phyloP scores from a whole-genome alignment of 1,284 basidiomycete species.

The Puccinia novopanici region DNA sequence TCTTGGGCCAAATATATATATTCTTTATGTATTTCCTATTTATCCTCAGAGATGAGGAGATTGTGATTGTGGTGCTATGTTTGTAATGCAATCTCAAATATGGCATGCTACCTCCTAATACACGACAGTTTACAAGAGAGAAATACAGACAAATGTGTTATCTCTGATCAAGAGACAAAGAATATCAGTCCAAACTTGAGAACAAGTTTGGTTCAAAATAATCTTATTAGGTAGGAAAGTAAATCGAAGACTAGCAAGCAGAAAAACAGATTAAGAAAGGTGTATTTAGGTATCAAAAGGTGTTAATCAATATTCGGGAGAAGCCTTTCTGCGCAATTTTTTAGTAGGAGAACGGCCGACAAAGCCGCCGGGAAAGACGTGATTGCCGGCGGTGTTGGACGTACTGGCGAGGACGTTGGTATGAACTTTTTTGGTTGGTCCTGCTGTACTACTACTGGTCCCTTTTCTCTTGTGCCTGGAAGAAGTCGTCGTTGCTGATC shows the following conservation, averaged over 20 bases:
- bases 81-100: background rate
- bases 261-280: background rate
- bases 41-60: background rate
- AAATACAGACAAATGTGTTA: background rate
- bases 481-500: slow-evolving; percentile 8
- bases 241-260: background rate
- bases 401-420: background rate
- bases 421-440: slow-evolving; percentile 16
- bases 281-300: background rate
- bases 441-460: background rate
- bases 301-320: background rate
- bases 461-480: slow-evolving; percentile 6
- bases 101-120: background rate
- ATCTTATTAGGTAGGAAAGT: background rate
- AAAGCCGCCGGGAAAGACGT: slow-evolving; percentile 19
- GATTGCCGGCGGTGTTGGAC: background rate
- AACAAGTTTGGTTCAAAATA: no score
- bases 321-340: slow-evolving; percentile 34
- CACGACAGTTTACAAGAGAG: background rate
- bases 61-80: background rate
- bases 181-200: no score
- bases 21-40: no score
- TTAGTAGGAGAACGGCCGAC: slow-evolving; percentile 29
- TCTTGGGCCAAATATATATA: no score
- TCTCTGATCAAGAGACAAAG: slow-evolving; percentile 47